Conservation (phyloP, 2,329 filamentous ascomycete genomes). For the Cladosporium sp. region DNA sequence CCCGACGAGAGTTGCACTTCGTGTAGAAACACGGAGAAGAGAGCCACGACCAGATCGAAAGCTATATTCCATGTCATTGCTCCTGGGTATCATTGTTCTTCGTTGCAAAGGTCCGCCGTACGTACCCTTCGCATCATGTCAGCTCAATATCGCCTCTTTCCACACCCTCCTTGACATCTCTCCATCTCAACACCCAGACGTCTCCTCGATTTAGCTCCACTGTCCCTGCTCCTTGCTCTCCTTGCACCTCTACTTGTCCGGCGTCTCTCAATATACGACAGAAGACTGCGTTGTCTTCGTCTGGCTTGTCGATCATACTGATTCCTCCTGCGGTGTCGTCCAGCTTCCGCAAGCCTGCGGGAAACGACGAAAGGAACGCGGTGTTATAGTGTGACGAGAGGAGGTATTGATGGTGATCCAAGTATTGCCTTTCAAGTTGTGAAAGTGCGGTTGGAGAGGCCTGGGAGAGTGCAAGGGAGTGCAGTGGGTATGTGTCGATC, state of each 20-base stretch:
- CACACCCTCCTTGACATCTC: slow-evolving; percentile 62
- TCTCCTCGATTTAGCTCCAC: slow-evolving; percentile 51
- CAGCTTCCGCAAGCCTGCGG: slow-evolving; percentile 73
- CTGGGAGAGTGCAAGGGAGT: slow-evolving; percentile 62
- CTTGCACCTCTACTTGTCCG: slow-evolving; percentile 57
- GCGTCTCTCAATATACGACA: slow-evolving; percentile 67
- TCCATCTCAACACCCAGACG: slow-evolving; percentile 61
- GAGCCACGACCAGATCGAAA: neutral
- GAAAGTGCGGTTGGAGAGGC: slow-evolving; percentile 55
- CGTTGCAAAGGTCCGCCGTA: neutral
- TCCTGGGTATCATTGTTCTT: slow-evolving; percentile 18
- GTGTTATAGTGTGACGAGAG: slow-evolving; percentile 81
- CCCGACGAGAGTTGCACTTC: neutral
- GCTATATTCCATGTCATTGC: neutral
- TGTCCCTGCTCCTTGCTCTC: slow-evolving; percentile 54
- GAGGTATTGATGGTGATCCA: slow-evolving; percentile 79
- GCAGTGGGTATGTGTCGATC: slow-evolving; percentile 75
- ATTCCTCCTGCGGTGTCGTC: slow-evolving; percentile 89
- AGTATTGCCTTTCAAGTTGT: slow-evolving; percentile 74
- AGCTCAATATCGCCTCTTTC: slow-evolving; percentile 73
- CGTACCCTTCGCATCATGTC: slow-evolving; percentile 38
- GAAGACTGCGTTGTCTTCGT: slow-evolving; percentile 81
- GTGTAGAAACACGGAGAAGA: neutral
- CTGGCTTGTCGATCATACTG: slow-evolving; percentile 88
- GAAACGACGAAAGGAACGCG: slow-evolving; percentile 83